phyloP scores from a whole-genome alignment of 2,329 filamentous ascomycete species.

The Lomentospora prolificans region DNA sequence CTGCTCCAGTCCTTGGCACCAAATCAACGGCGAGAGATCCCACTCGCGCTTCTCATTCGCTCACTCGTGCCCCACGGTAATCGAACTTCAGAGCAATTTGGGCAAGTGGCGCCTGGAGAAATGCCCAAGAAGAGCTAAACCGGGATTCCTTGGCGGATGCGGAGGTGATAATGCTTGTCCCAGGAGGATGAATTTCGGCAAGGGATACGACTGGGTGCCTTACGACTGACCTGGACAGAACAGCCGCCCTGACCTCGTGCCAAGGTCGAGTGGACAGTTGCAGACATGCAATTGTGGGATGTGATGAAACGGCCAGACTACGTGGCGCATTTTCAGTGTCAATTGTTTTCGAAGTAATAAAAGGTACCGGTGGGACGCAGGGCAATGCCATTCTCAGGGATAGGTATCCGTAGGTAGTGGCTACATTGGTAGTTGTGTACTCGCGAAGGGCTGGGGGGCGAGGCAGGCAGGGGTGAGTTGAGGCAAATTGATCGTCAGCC shows the following conservation, averaged over 20 bases:
- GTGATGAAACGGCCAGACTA: no score
- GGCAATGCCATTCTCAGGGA: no score
- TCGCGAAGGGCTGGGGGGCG: no score
- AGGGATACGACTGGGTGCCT: not conserved
- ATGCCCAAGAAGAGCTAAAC: not conserved
- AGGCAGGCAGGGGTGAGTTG: no score
- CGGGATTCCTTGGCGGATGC: not conserved
- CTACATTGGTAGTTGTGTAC: no score
- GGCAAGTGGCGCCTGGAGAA: not conserved
- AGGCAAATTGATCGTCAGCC: not conserved
- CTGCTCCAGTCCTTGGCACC: not conserved
- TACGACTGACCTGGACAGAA: not conserved
- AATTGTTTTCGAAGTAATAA: no score
- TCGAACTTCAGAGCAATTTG: not conserved
- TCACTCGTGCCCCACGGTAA: not conserved
- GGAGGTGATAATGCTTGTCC: not conserved
- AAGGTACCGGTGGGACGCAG: no score
- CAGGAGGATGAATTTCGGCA: not conserved
- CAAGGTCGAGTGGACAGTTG: no score
- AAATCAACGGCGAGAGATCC: not conserved
- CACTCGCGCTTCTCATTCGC: not conserved
- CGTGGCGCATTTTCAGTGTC: no score
- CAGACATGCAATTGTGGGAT: no score
- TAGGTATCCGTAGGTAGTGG: no score
- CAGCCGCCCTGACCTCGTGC: no score